Conservation (phyloP, 2,329 filamentous ascomycete species). For the Microsporum ferrugineum region DNA sequence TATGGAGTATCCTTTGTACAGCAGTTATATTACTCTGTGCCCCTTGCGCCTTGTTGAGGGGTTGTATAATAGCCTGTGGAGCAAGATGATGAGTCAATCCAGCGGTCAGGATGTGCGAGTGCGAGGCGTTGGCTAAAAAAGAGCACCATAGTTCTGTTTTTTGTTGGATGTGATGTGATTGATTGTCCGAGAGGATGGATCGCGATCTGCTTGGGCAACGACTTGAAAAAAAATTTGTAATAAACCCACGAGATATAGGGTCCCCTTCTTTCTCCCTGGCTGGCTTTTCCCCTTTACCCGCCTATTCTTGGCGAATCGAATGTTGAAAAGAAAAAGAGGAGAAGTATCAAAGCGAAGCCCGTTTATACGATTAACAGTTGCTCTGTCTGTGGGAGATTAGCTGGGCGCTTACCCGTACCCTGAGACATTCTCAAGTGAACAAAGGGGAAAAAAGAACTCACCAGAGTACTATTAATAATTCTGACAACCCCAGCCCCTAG, state of each 20-base stretch:
- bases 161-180: background rate
- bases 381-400: background rate
- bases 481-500: background rate
- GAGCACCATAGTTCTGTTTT: background rate
- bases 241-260: background rate
- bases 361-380: background rate
- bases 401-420: background rate
- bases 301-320: background rate
- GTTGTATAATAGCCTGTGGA: background rate
- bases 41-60: background rate
- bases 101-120: background rate
- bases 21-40: background rate
- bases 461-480: background rate
- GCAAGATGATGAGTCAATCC: background rate
- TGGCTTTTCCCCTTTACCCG: background rate
- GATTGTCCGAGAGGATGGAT: conserved; percentile 2
- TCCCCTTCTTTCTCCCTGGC: background rate
- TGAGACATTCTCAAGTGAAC: background rate
- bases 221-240: background rate
- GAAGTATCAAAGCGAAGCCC: background rate
- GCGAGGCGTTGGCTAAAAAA: background rate
- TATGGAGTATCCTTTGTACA: background rate
- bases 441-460: background rate
- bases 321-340: background rate
- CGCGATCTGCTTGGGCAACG: background rate